phyloP scores from a whole-genome alignment of 305 asterid species.

The Fraxinus platypoda region DNA sequence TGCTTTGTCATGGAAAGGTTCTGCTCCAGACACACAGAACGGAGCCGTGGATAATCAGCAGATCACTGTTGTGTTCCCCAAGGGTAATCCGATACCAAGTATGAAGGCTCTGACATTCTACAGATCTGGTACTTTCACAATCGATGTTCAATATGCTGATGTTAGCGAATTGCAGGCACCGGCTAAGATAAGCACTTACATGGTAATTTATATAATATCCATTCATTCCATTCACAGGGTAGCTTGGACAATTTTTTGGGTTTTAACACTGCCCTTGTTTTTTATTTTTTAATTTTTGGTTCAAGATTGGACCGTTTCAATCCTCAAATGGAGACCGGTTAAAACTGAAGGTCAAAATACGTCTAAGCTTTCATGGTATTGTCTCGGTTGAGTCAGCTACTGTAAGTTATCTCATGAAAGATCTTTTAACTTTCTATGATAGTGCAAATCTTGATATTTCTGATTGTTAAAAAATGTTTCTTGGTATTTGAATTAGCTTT shows the following conservation, averaged over 20 bases:
- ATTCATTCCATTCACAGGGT: neutral
- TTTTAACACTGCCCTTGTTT: neutral
- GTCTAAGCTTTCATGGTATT: slow-evolving; percentile 84
- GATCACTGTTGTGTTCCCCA: slow-evolving; percentile 79
- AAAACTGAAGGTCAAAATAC: slow-evolving; percentile 76
- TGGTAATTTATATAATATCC: slow-evolving; percentile 47
- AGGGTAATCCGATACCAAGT: slow-evolving; percentile 92
- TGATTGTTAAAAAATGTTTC: neutral
- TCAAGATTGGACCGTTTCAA: slow-evolving; percentile 83
- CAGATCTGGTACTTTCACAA: slow-evolving; percentile 67
- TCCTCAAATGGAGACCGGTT: slow-evolving; percentile 60
- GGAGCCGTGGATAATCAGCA: slow-evolving; percentile 68
- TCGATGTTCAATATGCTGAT: slow-evolving; percentile 83
- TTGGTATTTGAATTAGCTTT: slow-evolving; percentile 43
- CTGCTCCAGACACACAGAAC: slow-evolving; percentile 63
- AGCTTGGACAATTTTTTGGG: neutral
- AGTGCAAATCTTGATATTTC: neutral
- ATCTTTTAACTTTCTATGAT: neutral
- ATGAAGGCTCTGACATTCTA: slow-evolving; percentile 91
- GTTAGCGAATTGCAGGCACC: slow-evolving; percentile 76
- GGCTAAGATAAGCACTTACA: slow-evolving; percentile 80
- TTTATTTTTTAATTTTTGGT: neutral
- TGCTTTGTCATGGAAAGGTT: slow-evolving; percentile 79
- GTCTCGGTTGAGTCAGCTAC: slow-evolving; percentile 79
- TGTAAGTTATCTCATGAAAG: slow-evolving; percentile 30